A percentile compares a stretch with the other conserved stretches of the same genome.
These are phyloP conservation scores for Phaeosphaeriaceae sp. DNA, from an alignment of 2,329 filamentous ascomycete species.

Conservation along the genomic window DNA sequence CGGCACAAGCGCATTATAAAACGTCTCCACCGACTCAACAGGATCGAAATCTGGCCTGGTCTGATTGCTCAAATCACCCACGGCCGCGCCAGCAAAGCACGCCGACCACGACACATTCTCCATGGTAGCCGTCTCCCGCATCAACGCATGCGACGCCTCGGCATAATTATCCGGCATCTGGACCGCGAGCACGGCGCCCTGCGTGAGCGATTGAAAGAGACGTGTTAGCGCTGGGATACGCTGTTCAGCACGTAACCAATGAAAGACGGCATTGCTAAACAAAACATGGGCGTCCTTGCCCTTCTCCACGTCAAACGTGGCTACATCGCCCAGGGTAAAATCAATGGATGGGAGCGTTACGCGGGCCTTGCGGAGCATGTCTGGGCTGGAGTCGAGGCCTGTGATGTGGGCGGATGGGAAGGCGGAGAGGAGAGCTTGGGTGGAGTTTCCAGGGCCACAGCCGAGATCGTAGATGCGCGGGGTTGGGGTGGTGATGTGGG, in stretches of 20 bases:
- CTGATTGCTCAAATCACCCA: constrained; percentile 20
- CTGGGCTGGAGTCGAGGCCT: constrained; percentile 62
- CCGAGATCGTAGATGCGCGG: constrained; percentile 63
- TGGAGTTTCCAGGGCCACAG: constrained; percentile 67
- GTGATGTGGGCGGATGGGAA: constrained; percentile 57
- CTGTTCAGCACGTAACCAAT: constrained; percentile 58
- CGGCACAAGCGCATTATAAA: constrained; percentile 59
- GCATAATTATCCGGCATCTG: constrained; percentile 61
- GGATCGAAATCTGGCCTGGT: constrained; percentile 51
- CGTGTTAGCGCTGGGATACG: constrained; percentile 56
- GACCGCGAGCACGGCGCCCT: constrained; percentile 60
- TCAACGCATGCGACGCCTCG: constrained; percentile 58
- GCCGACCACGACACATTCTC: constrained; percentile 49
- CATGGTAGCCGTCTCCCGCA: constrained; percentile 53
- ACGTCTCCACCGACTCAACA: constrained; percentile 55
- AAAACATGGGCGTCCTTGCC: constrained; percentile 45
- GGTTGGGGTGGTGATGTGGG: constrained; percentile 32
- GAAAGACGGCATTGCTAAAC: constrained; percentile 66
- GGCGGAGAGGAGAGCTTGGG: constrained; percentile 53
- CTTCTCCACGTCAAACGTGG: constrained; percentile 44
- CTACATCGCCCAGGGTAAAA: constrained; percentile 58
- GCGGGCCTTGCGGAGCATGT: constrained; percentile 62
- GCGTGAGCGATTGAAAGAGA: constrained; percentile 50
- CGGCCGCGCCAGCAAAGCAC: constrained; percentile 25
- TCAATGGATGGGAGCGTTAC: constrained; percentile 48